phyloP scores from a whole-genome alignment of 2,329 filamentous ascomycete species.

The Neopestalotiopsis clavispora region DNA sequence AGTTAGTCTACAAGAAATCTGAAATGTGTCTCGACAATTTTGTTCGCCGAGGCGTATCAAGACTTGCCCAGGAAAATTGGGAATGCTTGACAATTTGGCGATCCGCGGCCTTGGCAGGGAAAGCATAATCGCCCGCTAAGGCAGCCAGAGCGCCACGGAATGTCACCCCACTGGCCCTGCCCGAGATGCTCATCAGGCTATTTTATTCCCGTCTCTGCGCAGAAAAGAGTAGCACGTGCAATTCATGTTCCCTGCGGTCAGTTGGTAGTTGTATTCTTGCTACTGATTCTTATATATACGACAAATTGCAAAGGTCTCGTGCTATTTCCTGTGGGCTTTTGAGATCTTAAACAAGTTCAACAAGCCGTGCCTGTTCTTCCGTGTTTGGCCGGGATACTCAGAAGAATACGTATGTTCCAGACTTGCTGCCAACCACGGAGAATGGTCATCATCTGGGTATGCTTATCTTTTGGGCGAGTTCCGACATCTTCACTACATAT shows the following conservation, averaged over 20 bases:
- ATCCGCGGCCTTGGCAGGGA: not conserved
- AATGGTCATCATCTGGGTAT: too few species aligned
- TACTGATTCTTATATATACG: too few species aligned
- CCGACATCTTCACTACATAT: not conserved
- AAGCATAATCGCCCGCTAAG: not conserved
- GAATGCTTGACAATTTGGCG: not conserved
- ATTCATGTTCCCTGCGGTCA: too few species aligned
- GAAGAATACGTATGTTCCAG: too few species aligned
- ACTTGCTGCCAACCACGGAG: too few species aligned
- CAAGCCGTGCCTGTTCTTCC: too few species aligned
- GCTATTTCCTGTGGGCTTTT: too few species aligned
- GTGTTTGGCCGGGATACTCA: too few species aligned
- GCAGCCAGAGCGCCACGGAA: not conserved
- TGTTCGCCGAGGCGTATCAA: not conserved
- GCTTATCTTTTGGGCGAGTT: not conserved
- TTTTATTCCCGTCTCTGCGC: not conserved
- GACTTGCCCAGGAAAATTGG: not conserved
- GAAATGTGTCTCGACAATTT: not conserved
- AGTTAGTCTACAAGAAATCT: not conserved
- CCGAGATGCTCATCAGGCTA: not conserved
- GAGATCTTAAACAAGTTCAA: too few species aligned
- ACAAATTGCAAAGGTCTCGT: too few species aligned
- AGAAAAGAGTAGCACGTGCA: too few species aligned
- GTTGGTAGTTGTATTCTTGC: too few species aligned
- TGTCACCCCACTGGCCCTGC: not conserved